Evolutionary conservation across 768 basidiomycete species (phyloP).

Genomic region (Panus rudis): DNA sequence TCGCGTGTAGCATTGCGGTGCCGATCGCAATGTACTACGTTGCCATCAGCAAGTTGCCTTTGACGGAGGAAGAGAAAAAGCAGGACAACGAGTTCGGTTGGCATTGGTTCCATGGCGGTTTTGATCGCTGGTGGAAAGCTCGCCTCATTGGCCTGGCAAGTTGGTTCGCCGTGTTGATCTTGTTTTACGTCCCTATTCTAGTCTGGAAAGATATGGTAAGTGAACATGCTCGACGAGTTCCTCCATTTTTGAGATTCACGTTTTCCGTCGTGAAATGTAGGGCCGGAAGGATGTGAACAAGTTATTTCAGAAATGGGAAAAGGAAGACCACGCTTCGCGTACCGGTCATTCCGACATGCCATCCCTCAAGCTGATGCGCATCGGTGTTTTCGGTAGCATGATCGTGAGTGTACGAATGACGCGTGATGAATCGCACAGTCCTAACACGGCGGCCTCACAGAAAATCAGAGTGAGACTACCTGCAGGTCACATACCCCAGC

Average conservation of each 20-base stretch:
- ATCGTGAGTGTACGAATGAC: slow-evolving; percentile 24
- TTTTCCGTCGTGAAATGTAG: slow-evolving; percentile 23
- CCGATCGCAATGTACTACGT: slow-evolving; percentile 34
- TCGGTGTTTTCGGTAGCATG: slow-evolving; percentile 30
- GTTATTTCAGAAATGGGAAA: slow-evolving; percentile 34
- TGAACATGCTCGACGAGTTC: slow-evolving; percentile 7
- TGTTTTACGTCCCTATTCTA: slow-evolving; percentile 35
- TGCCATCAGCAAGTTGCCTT: slow-evolving; percentile 23
- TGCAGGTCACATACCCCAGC: no score
- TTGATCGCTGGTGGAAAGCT: slow-evolving; percentile 24
- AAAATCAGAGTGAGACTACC: no score
- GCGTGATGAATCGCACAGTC: neutral
- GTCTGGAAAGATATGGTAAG: slow-evolving; percentile 41
- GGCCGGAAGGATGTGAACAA: slow-evolving; percentile 33
- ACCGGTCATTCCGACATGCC: slow-evolving; percentile 23
- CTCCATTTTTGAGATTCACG: neutral
- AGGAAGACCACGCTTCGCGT: slow-evolving; percentile 28
- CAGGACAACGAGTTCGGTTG: slow-evolving; percentile 10
- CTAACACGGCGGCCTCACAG: no score
- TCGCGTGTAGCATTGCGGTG: slow-evolving; percentile 36
- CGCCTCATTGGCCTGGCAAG: slow-evolving; percentile 30
- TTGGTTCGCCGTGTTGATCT: slow-evolving; percentile 29
- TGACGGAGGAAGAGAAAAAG: slow-evolving; percentile 11
- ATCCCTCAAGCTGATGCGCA: slow-evolving; percentile 35
- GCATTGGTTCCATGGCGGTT: slow-evolving; percentile 7